Evolutionary conservation across 306 rosid species (phyloP).

Genomic region (Leucaena leucocephala): DNA sequence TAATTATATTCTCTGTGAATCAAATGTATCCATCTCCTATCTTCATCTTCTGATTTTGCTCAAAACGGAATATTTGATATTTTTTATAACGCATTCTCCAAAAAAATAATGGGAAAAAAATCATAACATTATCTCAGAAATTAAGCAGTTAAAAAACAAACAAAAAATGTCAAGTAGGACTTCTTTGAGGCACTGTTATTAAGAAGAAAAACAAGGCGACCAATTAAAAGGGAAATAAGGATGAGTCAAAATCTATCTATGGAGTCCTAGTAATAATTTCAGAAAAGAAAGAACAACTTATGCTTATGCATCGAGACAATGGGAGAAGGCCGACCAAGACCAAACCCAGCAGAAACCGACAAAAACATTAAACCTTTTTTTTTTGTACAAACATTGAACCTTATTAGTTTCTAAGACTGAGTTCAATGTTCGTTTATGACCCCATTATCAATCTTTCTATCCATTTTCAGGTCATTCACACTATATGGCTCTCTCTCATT

Average conservation of each 20-base stretch:
- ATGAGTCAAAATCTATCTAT: background rate
- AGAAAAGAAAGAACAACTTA: background rate
- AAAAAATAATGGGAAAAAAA: background rate
- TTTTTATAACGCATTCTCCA: background rate
- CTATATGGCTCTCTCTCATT: background rate
- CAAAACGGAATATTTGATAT: background rate
- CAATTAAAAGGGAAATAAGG: background rate
- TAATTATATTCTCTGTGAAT: background rate
- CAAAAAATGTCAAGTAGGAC: background rate
- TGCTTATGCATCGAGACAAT: background rate
- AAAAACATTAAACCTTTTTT: conserved; percentile 22
- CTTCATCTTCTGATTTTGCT: background rate
- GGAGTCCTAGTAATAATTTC: background rate
- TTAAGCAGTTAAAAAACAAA: background rate
- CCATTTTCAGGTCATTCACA: background rate
- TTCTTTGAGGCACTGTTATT: background rate
- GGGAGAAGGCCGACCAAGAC: background rate
- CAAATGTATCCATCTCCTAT: background rate
- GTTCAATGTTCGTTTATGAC: background rate
- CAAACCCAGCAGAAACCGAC: background rate
- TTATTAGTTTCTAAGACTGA: background rate
- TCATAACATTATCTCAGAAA: background rate
- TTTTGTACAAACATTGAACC: conserved; percentile 27
- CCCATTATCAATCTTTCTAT: background rate
- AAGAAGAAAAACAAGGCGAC: no score